Conservation (phyloP, 2,329 filamentous ascomycete genomes). For the Fusarium sp. region DNA sequence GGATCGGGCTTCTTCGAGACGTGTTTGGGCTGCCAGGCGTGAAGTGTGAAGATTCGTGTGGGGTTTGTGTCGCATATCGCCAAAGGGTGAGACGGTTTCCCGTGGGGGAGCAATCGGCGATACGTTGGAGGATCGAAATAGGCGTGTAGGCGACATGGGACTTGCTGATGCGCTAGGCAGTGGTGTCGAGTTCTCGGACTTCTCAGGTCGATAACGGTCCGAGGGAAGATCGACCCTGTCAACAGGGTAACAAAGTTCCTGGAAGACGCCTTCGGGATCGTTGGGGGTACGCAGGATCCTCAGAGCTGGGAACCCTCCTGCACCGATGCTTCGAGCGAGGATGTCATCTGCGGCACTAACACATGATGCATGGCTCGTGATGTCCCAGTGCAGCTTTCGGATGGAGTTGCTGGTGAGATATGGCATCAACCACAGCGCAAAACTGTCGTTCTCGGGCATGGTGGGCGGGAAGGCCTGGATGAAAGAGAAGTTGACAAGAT, state of each 20-base stretch:
- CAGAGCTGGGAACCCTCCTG: slow-evolving; percentile 71
- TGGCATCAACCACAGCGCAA: slow-evolving; percentile 69
- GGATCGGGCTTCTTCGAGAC: slow-evolving; percentile 68
- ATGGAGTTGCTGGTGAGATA: slow-evolving; percentile 69
- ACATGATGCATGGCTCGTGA: slow-evolving; percentile 61
- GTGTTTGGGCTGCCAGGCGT: slow-evolving; percentile 72
- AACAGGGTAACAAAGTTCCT: slow-evolving; percentile 73
- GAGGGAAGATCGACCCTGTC: slow-evolving; percentile 63
- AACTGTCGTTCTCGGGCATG: slow-evolving; percentile 65
- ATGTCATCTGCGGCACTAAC: slow-evolving; percentile 67
- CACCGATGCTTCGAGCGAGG: slow-evolving; percentile 70
- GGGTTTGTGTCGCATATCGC: slow-evolving; percentile 38
- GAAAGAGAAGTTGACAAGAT: slow-evolving; percentile 62
- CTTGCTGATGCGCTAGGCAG: slow-evolving; percentile 36
- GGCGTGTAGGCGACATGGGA: slow-evolving; percentile 41
- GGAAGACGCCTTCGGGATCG: slow-evolving; percentile 76
- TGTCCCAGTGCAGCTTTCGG: slow-evolving; percentile 71
- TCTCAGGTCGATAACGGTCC: slow-evolving; percentile 57
- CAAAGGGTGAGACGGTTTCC: slow-evolving; percentile 21
- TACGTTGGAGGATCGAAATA: slow-evolving; percentile 52
- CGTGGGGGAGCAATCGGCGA: slow-evolving; percentile 46
- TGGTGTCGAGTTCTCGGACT: slow-evolving; percentile 30
- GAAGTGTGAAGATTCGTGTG: slow-evolving; percentile 62
- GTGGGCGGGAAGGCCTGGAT: slow-evolving; percentile 65
- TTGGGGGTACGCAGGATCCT: slow-evolving; percentile 70